phyloP scores from a whole-genome alignment of 1,284 basidiomycete species.

The Ustilago loliicola region DNA sequence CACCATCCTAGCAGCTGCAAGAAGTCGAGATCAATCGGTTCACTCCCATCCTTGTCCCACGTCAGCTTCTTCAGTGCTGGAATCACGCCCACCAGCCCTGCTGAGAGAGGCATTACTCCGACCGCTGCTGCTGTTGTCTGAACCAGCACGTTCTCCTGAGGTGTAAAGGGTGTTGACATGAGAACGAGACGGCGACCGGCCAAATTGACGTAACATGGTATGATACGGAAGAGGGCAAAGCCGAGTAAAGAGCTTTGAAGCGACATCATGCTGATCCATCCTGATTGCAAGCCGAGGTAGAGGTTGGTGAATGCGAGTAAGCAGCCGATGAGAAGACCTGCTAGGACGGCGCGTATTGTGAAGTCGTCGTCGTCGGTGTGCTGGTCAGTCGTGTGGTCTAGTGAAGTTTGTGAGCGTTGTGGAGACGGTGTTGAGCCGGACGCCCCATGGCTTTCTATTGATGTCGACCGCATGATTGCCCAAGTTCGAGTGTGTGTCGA shows the following conservation, averaged over 20 bases:
- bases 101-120: constrained; percentile 85
- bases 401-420: not conserved
- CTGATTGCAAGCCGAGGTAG: constrained; percentile 82
- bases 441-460: not conserved
- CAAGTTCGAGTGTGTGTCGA: not conserved
- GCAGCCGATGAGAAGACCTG: constrained; percentile 79
- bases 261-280: constrained; percentile 90
- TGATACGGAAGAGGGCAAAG: constrained; percentile 82
- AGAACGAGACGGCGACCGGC: constrained; percentile 29
- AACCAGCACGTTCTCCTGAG: constrained; percentile 88
- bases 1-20: constrained; percentile 45
- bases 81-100: constrained; percentile 91
- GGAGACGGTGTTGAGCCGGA: constrained; percentile 5
- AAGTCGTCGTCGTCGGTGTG: constrained; percentile 38
- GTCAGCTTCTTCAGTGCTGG: constrained; percentile 87
- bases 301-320: constrained; percentile 82
- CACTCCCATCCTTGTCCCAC: constrained; percentile 80
- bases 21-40: constrained; percentile 76
- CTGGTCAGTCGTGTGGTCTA: not conserved
- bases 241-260: constrained; percentile 92
- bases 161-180: constrained; percentile 76
- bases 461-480: constrained; percentile 17
- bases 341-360: constrained; percentile 73
- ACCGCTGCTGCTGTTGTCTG: constrained; percentile 92
- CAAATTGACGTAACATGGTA: constrained; percentile 69